phyloP scores from a whole-genome alignment of 1,284 basidiomycete species.

The Ganoderma meredithae region DNA sequence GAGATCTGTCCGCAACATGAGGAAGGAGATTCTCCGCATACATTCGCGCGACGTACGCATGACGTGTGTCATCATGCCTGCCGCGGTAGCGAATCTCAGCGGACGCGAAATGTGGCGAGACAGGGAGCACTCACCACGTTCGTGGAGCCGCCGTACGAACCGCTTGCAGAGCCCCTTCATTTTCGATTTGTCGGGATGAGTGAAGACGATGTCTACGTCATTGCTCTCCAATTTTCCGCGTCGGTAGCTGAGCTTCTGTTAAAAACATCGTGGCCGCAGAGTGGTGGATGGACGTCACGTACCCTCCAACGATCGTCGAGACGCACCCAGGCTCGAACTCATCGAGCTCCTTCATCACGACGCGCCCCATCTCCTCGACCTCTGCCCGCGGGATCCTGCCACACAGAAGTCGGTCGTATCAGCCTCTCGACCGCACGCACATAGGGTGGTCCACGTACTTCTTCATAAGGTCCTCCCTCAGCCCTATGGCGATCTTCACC shows the following conservation, averaged over 20 bases:
- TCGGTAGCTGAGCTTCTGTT: slow-evolving; percentile 60
- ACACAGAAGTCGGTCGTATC: background rate
- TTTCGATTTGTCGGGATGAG: slow-evolving; percentile 60
- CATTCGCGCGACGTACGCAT: slow-evolving; percentile 57
- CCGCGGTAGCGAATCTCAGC: background rate
- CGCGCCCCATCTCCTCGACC: slow-evolving; percentile 68
- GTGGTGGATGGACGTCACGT: slow-evolving; percentile 32
- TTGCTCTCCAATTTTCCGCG: slow-evolving; percentile 77
- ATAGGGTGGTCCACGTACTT: slow-evolving; percentile 36
- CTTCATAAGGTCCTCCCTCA: slow-evolving; percentile 58
- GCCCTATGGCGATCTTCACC: slow-evolving; percentile 57
- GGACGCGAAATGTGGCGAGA: background rate
- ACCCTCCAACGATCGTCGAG: slow-evolving; percentile 79
- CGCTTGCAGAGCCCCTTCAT: slow-evolving; percentile 54
- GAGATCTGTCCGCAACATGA: slow-evolving; percentile 47
- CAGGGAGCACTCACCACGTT: slow-evolving; percentile 51
- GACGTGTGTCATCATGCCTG: slow-evolving; percentile 71
- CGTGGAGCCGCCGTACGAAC: slow-evolving; percentile 40
- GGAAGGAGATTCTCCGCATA: background rate
- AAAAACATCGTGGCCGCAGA: background rate
- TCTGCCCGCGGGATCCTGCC: slow-evolving; percentile 69
- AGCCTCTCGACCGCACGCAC: background rate
- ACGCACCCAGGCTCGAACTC: slow-evolving; percentile 64
- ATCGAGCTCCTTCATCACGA: slow-evolving; percentile 65
- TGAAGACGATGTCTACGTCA: slow-evolving; percentile 84